phyloP scores from a whole-genome alignment of 2,329 filamentous ascomycete genomes.

The Sporothrix variecibatus region DNA sequence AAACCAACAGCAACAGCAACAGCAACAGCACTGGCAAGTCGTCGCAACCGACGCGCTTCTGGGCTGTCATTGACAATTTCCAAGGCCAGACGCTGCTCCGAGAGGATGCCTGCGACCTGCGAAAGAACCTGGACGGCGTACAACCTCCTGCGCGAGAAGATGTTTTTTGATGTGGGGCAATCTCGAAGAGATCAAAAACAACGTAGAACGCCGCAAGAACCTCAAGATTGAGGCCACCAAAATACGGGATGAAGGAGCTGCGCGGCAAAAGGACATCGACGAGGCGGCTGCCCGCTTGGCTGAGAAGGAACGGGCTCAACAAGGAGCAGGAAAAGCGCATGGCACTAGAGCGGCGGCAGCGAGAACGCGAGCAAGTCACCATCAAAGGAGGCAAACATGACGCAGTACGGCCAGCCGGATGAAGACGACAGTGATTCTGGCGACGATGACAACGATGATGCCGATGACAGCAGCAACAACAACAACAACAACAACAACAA shows the following conservation, averaged over 20 bases:
- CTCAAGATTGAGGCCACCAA: conserved; percentile 34
- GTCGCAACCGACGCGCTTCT: conserved; percentile 55
- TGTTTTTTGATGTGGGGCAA: conserved; percentile 87
- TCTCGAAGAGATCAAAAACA: conserved; percentile 70
- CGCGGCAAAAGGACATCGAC: conserved; percentile 37
- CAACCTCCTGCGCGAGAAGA: conserved; percentile 61
- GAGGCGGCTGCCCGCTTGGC: background rate
- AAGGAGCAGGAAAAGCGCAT: background rate
- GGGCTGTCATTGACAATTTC: conserved; percentile 66
- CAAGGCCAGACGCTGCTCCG: conserved; percentile 52
- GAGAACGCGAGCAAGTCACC: background rate
- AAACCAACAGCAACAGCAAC: conserved; percentile 22
- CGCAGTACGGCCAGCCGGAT: background rate
- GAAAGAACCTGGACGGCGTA: conserved; percentile 52
- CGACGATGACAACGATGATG: background rate
- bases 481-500: background rate
- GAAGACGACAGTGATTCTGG: background rate
- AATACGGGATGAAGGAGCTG: conserved; percentile 49
- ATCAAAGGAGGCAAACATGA: background rate
- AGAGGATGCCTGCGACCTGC: conserved; percentile 58
- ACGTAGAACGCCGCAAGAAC: conserved; percentile 42
- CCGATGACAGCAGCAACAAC: background rate
- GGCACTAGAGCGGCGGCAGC: background rate
- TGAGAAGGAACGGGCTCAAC: background rate
- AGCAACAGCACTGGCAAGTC: background rate